Percentiles rank a stretch among this genome's conserved stretches.
These are phyloP conservation scores for Poa pratensis DNA, from an alignment of 176 grass and related monocot genomes.

Conservation along the genomic window DNA sequence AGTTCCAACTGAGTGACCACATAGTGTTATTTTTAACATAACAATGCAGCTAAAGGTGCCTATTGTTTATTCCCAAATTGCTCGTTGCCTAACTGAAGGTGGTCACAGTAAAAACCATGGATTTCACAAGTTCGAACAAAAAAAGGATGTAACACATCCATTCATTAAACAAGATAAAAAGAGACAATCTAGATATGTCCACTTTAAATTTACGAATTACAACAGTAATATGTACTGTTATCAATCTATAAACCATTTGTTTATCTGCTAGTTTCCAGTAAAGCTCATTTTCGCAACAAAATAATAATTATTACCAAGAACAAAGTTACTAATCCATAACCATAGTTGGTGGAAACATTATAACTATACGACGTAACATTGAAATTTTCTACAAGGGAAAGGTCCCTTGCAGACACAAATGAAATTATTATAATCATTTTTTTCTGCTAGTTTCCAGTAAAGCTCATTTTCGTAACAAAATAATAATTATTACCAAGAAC, in stretches of 20 bases:
- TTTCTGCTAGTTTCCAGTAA: neutral
- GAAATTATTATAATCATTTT: neutral
- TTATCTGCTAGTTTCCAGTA: neutral
- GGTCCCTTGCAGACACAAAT: neutral
- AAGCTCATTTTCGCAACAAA: constrained; percentile 2
- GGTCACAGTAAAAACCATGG: neutral
- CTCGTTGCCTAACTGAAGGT: neutral
- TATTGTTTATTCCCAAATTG: neutral
- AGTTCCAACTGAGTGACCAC: neutral
- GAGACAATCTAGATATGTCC: neutral
- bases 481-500: neutral
- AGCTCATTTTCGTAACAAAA: constrained; percentile 6
- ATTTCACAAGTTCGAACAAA: neutral
- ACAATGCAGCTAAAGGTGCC: neutral
- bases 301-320: neutral
- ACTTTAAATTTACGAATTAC: neutral
- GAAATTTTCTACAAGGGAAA: neutral
- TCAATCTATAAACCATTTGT: neutral
- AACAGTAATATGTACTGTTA: neutral
- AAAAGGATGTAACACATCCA: neutral
- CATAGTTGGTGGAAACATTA: neutral
- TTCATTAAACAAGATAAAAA: neutral
- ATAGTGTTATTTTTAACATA: neutral
- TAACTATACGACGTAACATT: neutral
- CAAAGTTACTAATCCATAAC: neutral